Conservation (phyloP, 345 rosid species). For the Ailanthus altissimus region DNA sequence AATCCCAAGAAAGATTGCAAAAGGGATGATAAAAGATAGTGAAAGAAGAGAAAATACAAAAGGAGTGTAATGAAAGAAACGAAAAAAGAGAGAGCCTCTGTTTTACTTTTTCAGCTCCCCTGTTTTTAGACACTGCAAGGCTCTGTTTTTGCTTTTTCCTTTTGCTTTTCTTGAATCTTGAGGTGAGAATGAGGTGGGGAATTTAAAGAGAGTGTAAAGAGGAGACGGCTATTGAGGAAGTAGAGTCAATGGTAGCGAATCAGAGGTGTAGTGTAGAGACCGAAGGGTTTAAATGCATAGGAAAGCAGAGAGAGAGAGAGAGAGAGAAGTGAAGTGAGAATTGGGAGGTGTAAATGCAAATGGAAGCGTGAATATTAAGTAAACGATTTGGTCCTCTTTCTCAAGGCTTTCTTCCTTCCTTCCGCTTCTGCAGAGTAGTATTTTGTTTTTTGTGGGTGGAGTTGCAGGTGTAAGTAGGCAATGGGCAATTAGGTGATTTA, state of each 20-base stretch:
- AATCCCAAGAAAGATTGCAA: constrained; percentile 28
- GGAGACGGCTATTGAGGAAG: not conserved
- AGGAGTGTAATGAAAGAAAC: not conserved
- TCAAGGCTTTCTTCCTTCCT: constrained; percentile 21
- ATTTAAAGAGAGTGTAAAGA: constrained; percentile 19
- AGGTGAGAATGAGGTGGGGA: constrained; percentile 8
- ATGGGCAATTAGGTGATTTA: constrained; percentile 10
- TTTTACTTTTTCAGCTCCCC: constrained; percentile 18
- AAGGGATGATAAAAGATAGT: not conserved
- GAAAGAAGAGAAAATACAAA: not conserved
- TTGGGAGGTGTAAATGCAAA: not conserved
- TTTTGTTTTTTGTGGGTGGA: not conserved
- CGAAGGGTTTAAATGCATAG: constrained; percentile 21
- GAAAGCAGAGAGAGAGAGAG: not conserved
- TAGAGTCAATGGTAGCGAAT: constrained; percentile 1
- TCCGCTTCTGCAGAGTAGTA: not conserved
- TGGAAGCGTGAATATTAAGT: constrained; percentile 44
- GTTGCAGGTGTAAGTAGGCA: not conserved
- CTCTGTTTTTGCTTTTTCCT: constrained; percentile 29
- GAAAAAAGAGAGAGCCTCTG: constrained; percentile 4
- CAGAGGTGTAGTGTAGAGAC: not conserved
- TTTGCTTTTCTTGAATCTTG: not conserved
- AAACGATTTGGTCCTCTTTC: constrained; percentile 31
- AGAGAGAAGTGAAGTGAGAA: constrained; percentile 7
- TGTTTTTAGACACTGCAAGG: constrained; percentile 24